These are phyloP conservation scores for Botrytis tulipae DNA, from an alignment of 2,329 filamentous ascomycete genomes.

Conservation along the genomic window DNA sequence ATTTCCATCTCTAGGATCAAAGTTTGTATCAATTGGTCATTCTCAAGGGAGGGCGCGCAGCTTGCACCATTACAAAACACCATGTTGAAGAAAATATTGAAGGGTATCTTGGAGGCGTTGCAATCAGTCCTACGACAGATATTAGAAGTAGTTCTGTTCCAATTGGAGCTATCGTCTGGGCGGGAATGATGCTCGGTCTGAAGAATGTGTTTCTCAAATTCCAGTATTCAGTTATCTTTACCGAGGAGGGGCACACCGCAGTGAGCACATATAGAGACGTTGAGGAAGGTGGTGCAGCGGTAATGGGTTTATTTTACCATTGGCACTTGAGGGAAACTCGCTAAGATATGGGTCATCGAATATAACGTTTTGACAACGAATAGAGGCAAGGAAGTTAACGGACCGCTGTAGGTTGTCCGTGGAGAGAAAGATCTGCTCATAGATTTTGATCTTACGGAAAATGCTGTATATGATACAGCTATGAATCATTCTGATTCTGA, in stretches of 20 bases:
- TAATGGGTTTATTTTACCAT: not conserved
- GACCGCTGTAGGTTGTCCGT: not conserved
- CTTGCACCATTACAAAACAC: slow-evolving; percentile 42
- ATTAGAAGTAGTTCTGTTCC: not conserved
- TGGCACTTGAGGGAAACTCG: not conserved
- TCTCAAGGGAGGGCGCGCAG: slow-evolving; percentile 48
- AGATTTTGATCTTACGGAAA: not conserved
- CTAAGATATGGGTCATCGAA: not conserved
- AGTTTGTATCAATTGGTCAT: slow-evolving; percentile 48
- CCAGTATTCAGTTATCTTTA: not conserved
- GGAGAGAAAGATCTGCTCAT: not conserved
- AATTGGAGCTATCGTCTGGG: not conserved
- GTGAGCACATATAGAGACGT: too few species aligned
- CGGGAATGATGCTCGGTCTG: not conserved
- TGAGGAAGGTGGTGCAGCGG: not conserved
- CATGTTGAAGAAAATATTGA: slow-evolving; percentile 13
- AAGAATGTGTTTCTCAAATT: not conserved
- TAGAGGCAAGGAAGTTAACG: too few species aligned
- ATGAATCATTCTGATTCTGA: not conserved
- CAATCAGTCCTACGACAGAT: slow-evolving; percentile 9
- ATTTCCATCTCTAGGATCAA: slow-evolving; percentile 42
- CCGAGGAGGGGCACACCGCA: not conserved
- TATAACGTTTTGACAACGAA: not conserved
- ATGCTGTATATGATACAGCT: not conserved
- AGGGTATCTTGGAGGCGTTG: slow-evolving; percentile 23